Conservation (phyloP, 441 rosid genomes). For the Croton setiger region DNA sequence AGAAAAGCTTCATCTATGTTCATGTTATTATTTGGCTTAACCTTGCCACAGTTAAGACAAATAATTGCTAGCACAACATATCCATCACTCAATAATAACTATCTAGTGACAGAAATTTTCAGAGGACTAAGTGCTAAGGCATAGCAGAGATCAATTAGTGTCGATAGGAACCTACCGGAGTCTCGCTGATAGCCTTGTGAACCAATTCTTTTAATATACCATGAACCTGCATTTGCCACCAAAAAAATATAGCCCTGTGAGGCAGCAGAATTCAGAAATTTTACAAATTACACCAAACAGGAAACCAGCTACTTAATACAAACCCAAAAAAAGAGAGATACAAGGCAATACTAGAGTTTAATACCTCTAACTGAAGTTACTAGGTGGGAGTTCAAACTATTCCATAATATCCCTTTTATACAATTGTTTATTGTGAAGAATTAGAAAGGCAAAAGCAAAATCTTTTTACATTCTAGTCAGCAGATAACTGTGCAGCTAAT, state of each 20-base stretch:
- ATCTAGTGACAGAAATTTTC: background rate
- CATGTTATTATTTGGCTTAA: background rate
- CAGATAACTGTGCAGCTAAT: too few relatives aligned
- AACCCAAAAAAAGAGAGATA: background rate
- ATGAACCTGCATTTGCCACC: slow-evolving; percentile 61
- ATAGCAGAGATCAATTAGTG: slow-evolving; percentile 10
- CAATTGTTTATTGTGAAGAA: background rate
- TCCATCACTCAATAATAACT: background rate
- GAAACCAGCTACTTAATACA: background rate
- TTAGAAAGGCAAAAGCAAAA: too few relatives aligned
- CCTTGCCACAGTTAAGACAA: too few relatives aligned
- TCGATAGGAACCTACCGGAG: slow-evolving; percentile 50
- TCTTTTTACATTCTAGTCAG: too few relatives aligned
- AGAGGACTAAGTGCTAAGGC: background rate
- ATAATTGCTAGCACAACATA: background rate
- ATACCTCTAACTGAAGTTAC: background rate
- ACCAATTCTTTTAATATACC: slow-evolving; percentile 84
- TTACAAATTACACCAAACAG: background rate
- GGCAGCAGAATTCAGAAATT: background rate
- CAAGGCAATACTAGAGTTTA: background rate
- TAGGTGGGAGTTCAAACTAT: background rate
- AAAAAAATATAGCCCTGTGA: background rate
- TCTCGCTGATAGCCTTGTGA: slow-evolving; percentile 88
- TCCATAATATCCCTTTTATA: background rate
- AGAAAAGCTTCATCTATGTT: background rate